Evolutionary conservation across 768 basidiomycete species (phyloP), one percentile per base, ranked within the genome.

Genomic region (Hydnomerulius pinastri): DNA sequence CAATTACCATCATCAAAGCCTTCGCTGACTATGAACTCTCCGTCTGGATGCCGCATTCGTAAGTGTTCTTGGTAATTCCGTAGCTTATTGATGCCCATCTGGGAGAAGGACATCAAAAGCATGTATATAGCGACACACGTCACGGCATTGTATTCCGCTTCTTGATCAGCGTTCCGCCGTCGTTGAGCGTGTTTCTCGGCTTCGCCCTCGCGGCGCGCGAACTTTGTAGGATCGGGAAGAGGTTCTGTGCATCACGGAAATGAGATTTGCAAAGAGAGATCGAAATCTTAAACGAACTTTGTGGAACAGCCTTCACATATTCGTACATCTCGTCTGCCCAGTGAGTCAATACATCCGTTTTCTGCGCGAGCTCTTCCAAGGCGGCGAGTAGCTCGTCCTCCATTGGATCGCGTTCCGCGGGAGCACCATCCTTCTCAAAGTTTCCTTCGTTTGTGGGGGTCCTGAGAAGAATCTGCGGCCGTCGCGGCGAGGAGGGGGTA

Each of bases 301-400:
- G 85, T 18, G 91, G 89, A 29, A 90, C 75, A 13, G 84, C 87
- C 66, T 92, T 92, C 23, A 93, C 88, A 62, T 83, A 85, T 59
- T 91, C 90, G 60, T 91, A 90, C 81, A 97, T 87, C 76, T 93
- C 89, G 57, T 98, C 96, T 18, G 90, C 97, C 83, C 94, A 96
- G 53, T 90, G 87, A 49, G 90, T 89, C 51, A 98, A 72, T 45
- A 95, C 93, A 53, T 90, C 86, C 28, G 96, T 96, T 78, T 98
- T 99, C 77, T 97, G 92, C 28, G 95, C 96, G 3, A 95, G 73
- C 55, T 95, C 90, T 64, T 98, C 96, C 36, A 98, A 73, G 17
- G 72, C 68, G 2, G 76, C 81, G n/a, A 97, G 71, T n/a, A 97
- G 68, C 52, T 83, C 82, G 53, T 96, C 91, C 58, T 97, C 93